Percentiles rank a stretch among this genome's conserved stretches.
phyloP scores from a whole-genome alignment of 352 stramenopile genomes.

The Phytophthora sansomeana region DNA sequence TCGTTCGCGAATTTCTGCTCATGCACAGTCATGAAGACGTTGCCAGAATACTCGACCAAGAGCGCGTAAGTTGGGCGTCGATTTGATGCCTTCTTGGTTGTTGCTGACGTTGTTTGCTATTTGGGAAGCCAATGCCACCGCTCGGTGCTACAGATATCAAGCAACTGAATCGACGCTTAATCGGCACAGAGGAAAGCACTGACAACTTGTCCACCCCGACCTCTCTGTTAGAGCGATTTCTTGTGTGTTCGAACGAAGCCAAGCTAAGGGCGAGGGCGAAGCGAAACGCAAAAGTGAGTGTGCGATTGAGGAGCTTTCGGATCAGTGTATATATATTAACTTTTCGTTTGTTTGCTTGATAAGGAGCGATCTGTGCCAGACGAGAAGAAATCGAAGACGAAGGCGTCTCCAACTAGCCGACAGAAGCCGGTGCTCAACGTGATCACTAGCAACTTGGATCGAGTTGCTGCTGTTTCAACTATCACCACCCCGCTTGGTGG shows the following conservation, averaged over 20 bases:
- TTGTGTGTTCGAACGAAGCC: slow-evolving; percentile 42
- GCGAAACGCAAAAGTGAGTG: slow-evolving; percentile 21
- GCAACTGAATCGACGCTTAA: slow-evolving; percentile 25
- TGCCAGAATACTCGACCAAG: slow-evolving; percentile 51
- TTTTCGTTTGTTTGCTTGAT: not conserved
- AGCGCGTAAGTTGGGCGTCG: slow-evolving; percentile 38
- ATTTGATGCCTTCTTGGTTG: not conserved
- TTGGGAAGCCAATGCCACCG: slow-evolving; percentile 24
- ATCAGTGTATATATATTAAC: not conserved
- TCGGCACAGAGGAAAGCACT: not conserved
- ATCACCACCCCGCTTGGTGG: slow-evolving; percentile 8
- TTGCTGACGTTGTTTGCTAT: slow-evolving; percentile 1
- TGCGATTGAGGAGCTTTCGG: not conserved
- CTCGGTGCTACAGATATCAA: slow-evolving; percentile 27
- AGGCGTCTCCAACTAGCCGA: slow-evolving; percentile 1
- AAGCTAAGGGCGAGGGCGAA: slow-evolving; percentile 25
- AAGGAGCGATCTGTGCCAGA: slow-evolving; percentile 25
- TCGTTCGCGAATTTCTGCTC: slow-evolving; percentile 73
- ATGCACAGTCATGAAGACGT: slow-evolving; percentile 50
- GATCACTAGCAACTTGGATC: slow-evolving; percentile 41
- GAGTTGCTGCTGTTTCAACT: slow-evolving; percentile 12
- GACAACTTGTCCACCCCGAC: slow-evolving; percentile 1
- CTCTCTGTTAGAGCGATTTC: slow-evolving; percentile 45
- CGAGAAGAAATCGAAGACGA: slow-evolving; percentile 27
- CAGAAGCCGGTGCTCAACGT: slow-evolving; percentile 53